phyloP scores from a whole-genome alignment of 139 green algal species.

The Chlamydomonas sp. region DNA sequence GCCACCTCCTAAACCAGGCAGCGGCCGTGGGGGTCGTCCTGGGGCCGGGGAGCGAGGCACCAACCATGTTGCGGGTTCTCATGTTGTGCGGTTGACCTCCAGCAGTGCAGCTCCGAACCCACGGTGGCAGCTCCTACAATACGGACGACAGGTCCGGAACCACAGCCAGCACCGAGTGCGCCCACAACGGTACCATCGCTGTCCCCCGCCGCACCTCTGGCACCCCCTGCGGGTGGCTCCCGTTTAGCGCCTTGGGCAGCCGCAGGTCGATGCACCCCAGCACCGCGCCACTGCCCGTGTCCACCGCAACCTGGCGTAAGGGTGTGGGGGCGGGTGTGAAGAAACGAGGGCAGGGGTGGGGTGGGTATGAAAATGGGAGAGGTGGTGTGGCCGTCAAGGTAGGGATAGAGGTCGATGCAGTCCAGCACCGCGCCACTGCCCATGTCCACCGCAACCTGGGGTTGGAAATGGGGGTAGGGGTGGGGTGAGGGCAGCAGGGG shows the following conservation, averaged over 20 bases:
- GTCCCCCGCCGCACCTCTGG: not conserved
- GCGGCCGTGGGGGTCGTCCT: constrained; percentile 38
- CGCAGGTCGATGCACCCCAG: constrained; percentile 68
- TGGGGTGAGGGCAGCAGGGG: too few relatives aligned
- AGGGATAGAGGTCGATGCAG: not conserved
- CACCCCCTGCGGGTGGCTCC: constrained; percentile 9
- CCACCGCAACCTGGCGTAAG: not conserved
- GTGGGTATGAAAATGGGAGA: not conserved
- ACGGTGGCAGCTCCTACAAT: too few relatives aligned
- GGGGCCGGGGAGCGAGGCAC: not conserved
- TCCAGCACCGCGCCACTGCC: constrained; percentile 14
- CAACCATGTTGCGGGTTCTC: too few relatives aligned
- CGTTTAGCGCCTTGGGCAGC: constrained; percentile 26
- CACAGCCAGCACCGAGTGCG: too few relatives aligned
- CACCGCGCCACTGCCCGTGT: constrained; percentile 14
- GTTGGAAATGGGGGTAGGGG: not conserved
- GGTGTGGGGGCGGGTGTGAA: not conserved
- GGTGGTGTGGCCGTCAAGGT: not conserved
- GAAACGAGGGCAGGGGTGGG: not conserved
- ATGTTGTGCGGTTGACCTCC: too few relatives aligned
- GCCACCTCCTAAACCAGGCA: not conserved
- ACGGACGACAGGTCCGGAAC: too few relatives aligned
- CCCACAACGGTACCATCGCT: not conserved
- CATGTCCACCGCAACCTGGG: constrained; percentile 4
- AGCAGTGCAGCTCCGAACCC: too few relatives aligned